Base-by-base conservation (phyloP, 306 rosid species). In the Dalbergia cochinchinensis region DNA sequence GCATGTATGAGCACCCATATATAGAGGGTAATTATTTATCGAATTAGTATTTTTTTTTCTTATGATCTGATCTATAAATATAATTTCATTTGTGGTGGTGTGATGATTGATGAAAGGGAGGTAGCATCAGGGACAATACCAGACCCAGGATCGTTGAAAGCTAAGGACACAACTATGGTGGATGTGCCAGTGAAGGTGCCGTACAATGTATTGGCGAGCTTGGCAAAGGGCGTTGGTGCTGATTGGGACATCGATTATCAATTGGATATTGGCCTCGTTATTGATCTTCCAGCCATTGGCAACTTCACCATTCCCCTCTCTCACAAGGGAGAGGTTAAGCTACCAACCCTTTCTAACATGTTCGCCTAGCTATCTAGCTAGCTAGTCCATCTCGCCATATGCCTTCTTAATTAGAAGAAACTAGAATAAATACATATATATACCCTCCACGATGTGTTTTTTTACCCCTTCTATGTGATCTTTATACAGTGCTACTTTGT, bases 211-310 rank as follows among this genome's bases (percentile, higher is more conserved):
- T 73, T 95, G 86, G 0, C 91, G 82, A 91, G 86, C 58, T 81
- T 95, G 71, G 94, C 87, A 4, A 92, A 26, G 79, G 98, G 90
- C 68, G 64, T 95, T 13, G 94, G 89, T 0, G 85, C 87, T n/a
- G 99, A 95, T 65, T 87, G 98, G 98, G 96, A 95, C 75, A 89
- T 95, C 2, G 99, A 95, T 73, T 95, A 95, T 33, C 89, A 88
- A 42, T 51, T 95, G 83, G 78, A 67, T 6, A 18, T 95, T 20
- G 85, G 93, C n/a, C 91, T 95, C 16, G 54, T 84, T 12, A 71
- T 95, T n/a, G 96, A 95, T 39, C 83, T 93, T 82, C 98, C 99
- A 4, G 63, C 80, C 8, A 7, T 95, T 51, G 99, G 99, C 19
- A 75, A 89, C 82, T 79, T 90, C 66, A 90, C 92, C 55, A 87